Evolutionary conservation across 768 basidiomycete species (phyloP).

Genomic region (Leucosporidium scottii): DNA sequence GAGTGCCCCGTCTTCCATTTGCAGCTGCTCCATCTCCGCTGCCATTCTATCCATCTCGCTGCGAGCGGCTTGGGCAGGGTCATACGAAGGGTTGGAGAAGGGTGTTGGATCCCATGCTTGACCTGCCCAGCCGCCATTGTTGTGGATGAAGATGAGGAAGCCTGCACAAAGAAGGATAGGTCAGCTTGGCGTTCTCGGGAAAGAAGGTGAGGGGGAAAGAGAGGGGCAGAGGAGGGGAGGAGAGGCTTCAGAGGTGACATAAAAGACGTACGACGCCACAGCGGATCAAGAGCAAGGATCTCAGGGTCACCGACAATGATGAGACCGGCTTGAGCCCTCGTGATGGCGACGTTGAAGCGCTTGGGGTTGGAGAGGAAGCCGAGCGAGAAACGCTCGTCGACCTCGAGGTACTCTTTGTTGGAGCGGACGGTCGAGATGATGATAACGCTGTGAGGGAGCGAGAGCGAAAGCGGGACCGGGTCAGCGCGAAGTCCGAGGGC

Average conservation of each 20-base stretch:
- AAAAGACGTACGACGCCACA: constrained; percentile 36
- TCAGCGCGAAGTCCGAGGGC: too few species aligned
- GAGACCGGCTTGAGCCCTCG: constrained; percentile 42
- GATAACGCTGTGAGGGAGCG: constrained; percentile 5
- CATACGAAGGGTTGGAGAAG: not conserved
- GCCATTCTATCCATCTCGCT: too few species aligned
- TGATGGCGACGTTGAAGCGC: constrained; percentile 45
- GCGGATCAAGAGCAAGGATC: constrained; percentile 37
- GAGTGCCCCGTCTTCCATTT: too few species aligned
- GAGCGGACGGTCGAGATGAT: constrained; percentile 36
- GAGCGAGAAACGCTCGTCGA: constrained; percentile 38
- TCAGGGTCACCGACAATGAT: constrained; percentile 41
- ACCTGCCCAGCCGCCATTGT: not conserved
- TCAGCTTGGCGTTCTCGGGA: not conserved
- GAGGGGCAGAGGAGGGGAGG: too few species aligned
- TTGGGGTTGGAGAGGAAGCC: constrained; percentile 41
- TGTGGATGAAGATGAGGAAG: not conserved
- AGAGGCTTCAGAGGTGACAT: too few species aligned
- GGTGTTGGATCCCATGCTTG: not conserved
- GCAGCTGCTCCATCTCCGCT: too few species aligned
- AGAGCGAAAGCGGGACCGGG: too few species aligned
- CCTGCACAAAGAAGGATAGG: not conserved
- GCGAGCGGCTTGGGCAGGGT: not conserved
- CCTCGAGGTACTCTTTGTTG: constrained; percentile 36
- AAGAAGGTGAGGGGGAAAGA: too few species aligned